phyloP scores from a whole-genome alignment of 2,329 filamentous ascomycete genomes.

The Aureobasidium pullulans region DNA sequence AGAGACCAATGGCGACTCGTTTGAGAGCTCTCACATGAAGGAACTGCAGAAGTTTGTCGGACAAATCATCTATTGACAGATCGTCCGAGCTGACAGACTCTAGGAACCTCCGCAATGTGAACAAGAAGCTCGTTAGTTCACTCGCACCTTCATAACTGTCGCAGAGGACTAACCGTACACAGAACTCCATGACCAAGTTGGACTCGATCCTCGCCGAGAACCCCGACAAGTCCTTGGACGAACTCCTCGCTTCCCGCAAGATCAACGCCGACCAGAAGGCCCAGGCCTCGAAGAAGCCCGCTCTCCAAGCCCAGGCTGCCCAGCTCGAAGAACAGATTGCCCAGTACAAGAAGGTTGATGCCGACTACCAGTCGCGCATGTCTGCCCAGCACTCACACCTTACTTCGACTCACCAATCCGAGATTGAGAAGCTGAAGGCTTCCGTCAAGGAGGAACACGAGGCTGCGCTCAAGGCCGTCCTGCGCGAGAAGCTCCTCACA shows the following conservation, averaged over 20 bases:
- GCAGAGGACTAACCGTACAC: not conserved
- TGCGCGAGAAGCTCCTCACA: constrained; percentile 57
- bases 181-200: constrained; percentile 67
- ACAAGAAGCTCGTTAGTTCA: constrained; percentile 81
- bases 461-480: constrained; percentile 39
- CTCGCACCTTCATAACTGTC: not conserved
- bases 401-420: constrained; percentile 47
- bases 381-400: constrained; percentile 51
- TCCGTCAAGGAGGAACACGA: constrained; percentile 48
- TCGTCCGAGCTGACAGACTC: constrained; percentile 16
- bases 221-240: constrained; percentile 62
- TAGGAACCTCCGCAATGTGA: constrained; percentile 83
- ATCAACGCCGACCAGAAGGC: constrained; percentile 78
- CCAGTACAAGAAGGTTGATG: constrained; percentile 68
- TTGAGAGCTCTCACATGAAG: constrained; percentile 73
- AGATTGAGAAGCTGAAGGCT: constrained; percentile 49
- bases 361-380: constrained; percentile 59
- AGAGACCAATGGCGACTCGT: constrained; percentile 51
- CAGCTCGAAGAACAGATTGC: constrained; percentile 67
- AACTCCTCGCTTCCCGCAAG: constrained; percentile 62
- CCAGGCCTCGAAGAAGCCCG: constrained; percentile 69
- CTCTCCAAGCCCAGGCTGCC: constrained; percentile 58
- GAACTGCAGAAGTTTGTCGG: constrained; percentile 80
- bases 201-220: constrained; percentile 63
- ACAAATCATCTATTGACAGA: not conserved